Base-by-base conservation (phyloP, 2,329 filamentous ascomycete species). In the Diaporthe ilicicola region DNA sequence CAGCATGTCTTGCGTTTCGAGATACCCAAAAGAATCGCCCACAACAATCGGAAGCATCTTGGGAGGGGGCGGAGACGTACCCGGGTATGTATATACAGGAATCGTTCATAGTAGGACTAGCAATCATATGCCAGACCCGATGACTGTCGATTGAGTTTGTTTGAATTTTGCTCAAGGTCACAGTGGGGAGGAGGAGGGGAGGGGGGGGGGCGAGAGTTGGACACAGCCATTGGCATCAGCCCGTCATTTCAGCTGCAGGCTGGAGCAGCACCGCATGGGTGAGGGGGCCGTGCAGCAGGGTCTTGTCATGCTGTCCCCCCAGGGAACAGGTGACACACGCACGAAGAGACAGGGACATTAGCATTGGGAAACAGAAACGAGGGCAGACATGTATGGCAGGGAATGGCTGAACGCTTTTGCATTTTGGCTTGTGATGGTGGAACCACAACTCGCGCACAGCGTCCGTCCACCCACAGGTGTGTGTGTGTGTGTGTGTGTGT, bases 71-170 rank as follows among this genome's bases (percentile, higher is more conserved):
- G 12, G n/a, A 22, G 39, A 62, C 8, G 17, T 46, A 29, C 44
- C 17, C 64, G 19, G 32, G 10, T 48, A 42, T 56, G n/a, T 15
- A 19, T n/a, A 55, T 4, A 2, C 9, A 50, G 24, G 17, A 24
- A 27, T 34, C 53, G 48, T 17, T 70, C 34, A 34, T 10, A 37
- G 19, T 24, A 22, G 37, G 37, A 24, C 48, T 19, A 46, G 48
- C 13, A 51, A 53, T 50, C 44, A 29, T 44, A 42, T 53, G 37
- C 17, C 54, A 69, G 51, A 22, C n/a, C 37, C 66, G 66, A 69
- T 69, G 42, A 19, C 54, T 34, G 37, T 44, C 67, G 67, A 62
- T 61, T 69, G 55, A 70, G 56, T 70, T 64, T 69, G 46, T 44
- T 50, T 65, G 56, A 51, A 55, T 67, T 67, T 56, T 7, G 29